Conservation (phyloP, 2,329 filamentous ascomycete species). For the Fusarium annulatum region DNA sequence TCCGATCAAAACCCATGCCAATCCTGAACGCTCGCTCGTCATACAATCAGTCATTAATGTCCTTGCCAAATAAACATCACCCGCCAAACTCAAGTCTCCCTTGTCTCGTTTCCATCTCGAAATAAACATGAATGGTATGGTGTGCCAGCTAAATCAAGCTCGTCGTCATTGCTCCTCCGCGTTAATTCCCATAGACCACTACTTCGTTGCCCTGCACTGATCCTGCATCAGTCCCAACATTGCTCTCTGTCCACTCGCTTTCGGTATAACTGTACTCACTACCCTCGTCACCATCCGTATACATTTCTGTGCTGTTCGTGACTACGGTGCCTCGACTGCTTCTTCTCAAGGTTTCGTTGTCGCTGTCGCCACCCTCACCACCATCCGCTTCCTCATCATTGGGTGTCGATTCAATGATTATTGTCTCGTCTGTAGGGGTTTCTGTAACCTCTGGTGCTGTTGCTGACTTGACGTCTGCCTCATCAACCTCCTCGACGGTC, state of each 20-base stretch:
- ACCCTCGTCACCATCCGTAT: constrained; percentile 52
- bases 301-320: constrained; percentile 54
- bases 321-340: constrained; percentile 62
- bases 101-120: constrained; percentile 1
- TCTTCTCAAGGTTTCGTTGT: constrained; percentile 62
- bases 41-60: constrained; percentile 15
- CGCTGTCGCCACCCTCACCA: constrained; percentile 55
- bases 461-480: constrained; percentile 43
- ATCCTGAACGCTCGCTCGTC: constrained; percentile 19
- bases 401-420: constrained; percentile 36
- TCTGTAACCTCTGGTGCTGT: constrained; percentile 31
- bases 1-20: constrained; percentile 19
- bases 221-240: constrained; percentile 44
- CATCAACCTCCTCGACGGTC: constrained; percentile 67
- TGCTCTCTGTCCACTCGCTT: constrained; percentile 63
- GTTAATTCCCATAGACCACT: constrained; percentile 48
- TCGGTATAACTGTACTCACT: constrained; percentile 55
- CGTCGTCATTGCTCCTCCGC: constrained; percentile 20
- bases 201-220: constrained; percentile 49
- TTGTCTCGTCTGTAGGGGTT: constrained; percentile 40
- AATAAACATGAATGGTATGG: constrained; percentile 28
- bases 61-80: constrained; percentile 1
- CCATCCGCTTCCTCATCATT: constrained; percentile 38
- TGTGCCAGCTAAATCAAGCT: constrained; percentile 27
- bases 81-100: background rate